Evolutionary conservation across 2,329 filamentous ascomycete species (phyloP).

Genomic region (Calonectria ilicicola): DNA sequence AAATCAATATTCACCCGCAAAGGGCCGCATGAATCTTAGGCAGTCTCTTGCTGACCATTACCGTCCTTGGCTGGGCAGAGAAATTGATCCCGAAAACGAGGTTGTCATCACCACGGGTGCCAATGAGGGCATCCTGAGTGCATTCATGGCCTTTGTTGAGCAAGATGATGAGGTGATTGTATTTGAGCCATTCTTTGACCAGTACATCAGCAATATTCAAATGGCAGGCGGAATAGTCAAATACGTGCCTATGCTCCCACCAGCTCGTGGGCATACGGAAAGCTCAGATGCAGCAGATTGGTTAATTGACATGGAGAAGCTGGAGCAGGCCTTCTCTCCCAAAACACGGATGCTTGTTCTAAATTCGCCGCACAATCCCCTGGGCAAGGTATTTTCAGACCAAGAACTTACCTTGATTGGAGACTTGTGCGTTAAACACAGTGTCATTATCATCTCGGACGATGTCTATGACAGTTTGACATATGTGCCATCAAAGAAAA

Average conservation of each 20-base stretch:
- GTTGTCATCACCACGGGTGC: slow-evolving; percentile 93
- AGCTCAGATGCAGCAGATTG: slow-evolving; percentile 88
- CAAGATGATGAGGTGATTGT: slow-evolving; percentile 94
- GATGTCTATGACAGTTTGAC: slow-evolving; percentile 94
- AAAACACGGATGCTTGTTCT: slow-evolving; percentile 95
- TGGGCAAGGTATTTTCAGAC: slow-evolving; percentile 91
- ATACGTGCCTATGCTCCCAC: slow-evolving; percentile 93
- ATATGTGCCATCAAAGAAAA: slow-evolving; percentile 91
- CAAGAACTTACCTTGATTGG: slow-evolving; percentile 86
- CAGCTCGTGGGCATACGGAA: slow-evolving; percentile 78
- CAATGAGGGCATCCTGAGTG: slow-evolving; percentile 92
- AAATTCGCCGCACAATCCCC: slow-evolving; percentile 88
- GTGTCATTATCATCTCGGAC: slow-evolving; percentile 90
- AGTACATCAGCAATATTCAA: slow-evolving; percentile 97
- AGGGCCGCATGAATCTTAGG: slow-evolving; percentile 87
- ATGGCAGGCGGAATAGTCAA: slow-evolving; percentile 95
- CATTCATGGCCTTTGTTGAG: slow-evolving; percentile 97
- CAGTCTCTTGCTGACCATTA: slow-evolving; percentile 93
- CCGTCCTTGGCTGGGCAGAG: slow-evolving; percentile 83
- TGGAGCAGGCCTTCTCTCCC: slow-evolving; percentile 82
- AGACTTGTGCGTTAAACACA: slow-evolving; percentile 87
- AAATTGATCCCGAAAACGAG: slow-evolving; percentile 87
- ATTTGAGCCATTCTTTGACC: slow-evolving; percentile 98
- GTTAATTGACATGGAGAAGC: slow-evolving; percentile 83
- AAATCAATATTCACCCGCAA: slow-evolving; percentile 97